Base-by-base conservation (phyloP, 2,329 filamentous ascomycete genomes). In the Sclerotinia glacialis region DNA sequence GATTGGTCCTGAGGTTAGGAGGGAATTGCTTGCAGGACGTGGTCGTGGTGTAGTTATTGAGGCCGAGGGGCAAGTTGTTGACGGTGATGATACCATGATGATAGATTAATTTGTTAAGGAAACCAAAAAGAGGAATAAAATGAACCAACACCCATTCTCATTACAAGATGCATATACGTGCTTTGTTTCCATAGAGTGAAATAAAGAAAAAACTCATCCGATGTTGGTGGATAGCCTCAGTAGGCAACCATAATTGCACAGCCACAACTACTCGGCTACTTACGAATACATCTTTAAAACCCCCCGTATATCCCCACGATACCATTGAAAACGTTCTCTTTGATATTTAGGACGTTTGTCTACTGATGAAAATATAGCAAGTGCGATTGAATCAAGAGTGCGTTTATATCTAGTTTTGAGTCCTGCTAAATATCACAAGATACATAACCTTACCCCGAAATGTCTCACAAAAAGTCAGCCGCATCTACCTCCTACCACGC, bases 1-100 rank as follows among this genome's bases (percentile, higher is more conserved):
- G 68, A 97, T 99, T 70, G 93, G 92, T 0, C 93, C 95, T 0
- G 95, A 98, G 77, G 91, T 98, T 34, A 83, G 95, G 72, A 87
- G 93, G 74, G 94, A 99, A 77, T 77, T 99, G 74, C 79, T 98
- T 58, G 93, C 92, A 34, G 95, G 95, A 2, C 85, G 95, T 78
- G 94, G 93, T 2, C 85, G 95, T 69, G 94, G 94, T 47, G 86
- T 94, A 7, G 81, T 87, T 31, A 76, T 88, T 28, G 89, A 91
- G 77, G 85, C 78, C 71, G 81, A 79, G 75, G 84, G 74, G 71
- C 80, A 79, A 71, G 80, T 76, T 31, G 80, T 85, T 72, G 87
- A 92, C 72, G 93, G 91, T 12, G 92, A 98, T 77, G 94, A 98
- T 80, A 97, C 93, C 21, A 97, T 97, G 92, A 82, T 93, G 75